Conservation (phyloP, 2,329 filamentous ascomycete genomes). For the Talaromyces verruculosus region DNA sequence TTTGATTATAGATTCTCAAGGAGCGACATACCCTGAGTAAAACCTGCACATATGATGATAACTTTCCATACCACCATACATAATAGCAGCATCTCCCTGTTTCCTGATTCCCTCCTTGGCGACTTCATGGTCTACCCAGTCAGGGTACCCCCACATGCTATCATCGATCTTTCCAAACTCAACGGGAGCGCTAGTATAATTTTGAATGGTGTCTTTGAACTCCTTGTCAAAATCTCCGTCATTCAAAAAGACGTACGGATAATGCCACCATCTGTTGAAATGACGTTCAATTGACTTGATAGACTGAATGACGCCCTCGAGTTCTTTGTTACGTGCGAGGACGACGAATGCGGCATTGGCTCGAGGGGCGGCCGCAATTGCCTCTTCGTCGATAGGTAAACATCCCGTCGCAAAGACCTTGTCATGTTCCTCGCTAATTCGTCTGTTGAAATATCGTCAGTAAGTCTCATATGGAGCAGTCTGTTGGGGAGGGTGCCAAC, state of each 20-base stretch:
- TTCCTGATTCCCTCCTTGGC: slow-evolving; percentile 95
- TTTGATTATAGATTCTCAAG: not conserved
- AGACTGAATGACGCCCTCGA: slow-evolving; percentile 93
- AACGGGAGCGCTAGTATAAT: slow-evolving; percentile 82
- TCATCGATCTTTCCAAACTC: slow-evolving; percentile 93
- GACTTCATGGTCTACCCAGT: slow-evolving; percentile 92
- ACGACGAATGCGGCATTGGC: slow-evolving; percentile 97
- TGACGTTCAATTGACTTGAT: slow-evolving; percentile 97
- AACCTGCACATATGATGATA: slow-evolving; percentile 99
- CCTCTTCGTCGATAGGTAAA: slow-evolving; percentile 67
- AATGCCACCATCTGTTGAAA: slow-evolving; percentile 98
- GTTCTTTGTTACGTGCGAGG: slow-evolving; percentile 89
- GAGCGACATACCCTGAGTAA: slow-evolving; percentile 75
- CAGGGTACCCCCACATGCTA: slow-evolving; percentile 93
- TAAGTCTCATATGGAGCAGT: not conserved
- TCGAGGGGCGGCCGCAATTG: slow-evolving; percentile 70
- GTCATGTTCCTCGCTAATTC: slow-evolving; percentile 96
- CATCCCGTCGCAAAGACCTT: slow-evolving; percentile 95
- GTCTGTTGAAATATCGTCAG: slow-evolving; percentile 54
- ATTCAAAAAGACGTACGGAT: slow-evolving; percentile 97
- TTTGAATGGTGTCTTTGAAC: slow-evolving; percentile 83
- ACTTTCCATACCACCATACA: slow-evolving; percentile 98
- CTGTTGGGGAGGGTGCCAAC: slow-evolving; percentile 29
- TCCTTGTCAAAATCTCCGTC: slow-evolving; percentile 94
- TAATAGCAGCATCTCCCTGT: slow-evolving; percentile 94